Conservation (phyloP, 768 basidiomycete genomes). For the Kwoniella sp. region DNA sequence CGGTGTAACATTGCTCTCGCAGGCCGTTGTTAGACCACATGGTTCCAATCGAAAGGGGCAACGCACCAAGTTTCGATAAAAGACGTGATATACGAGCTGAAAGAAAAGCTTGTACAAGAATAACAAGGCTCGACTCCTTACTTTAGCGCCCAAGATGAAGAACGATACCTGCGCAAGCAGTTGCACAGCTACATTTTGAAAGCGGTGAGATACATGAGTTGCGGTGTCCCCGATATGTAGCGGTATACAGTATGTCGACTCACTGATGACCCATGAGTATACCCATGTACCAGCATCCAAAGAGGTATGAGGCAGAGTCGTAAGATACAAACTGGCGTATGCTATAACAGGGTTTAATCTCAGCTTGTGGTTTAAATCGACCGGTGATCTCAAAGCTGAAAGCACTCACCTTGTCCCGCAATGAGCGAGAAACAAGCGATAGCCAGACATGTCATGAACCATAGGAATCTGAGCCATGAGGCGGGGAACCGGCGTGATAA, state of each 20-base stretch:
- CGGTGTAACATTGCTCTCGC: no score
- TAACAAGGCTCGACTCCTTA: constrained; percentile 56
- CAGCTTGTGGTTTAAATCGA: not conserved
- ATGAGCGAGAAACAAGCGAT: constrained; percentile 57
- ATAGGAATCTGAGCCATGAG: constrained; percentile 58
- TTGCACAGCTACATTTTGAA: constrained; percentile 49
- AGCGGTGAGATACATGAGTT: no score
- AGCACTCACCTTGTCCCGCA: constrained; percentile 56
- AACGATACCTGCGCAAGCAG: constrained; percentile 52
- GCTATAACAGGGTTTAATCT: constrained; percentile 26
- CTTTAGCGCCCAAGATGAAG: constrained; percentile 57
- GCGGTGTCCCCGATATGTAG: no score
- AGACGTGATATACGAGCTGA: constrained; percentile 51
- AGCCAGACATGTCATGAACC: constrained; percentile 57
- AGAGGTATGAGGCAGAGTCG: constrained; percentile 57
- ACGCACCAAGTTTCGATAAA: constrained; percentile 53
- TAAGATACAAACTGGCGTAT: constrained; percentile 57
- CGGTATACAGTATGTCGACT: no score
- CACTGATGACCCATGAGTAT: constrained; percentile 57
- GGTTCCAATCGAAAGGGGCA: no score
- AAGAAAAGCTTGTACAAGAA: constrained; percentile 58
- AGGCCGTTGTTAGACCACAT: no score
- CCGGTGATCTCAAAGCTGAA: not conserved
- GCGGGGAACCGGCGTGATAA: constrained; percentile 55
- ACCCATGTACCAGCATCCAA: constrained; percentile 59